phyloP scores from a whole-genome alignment of 2,329 filamentous ascomycete genomes.

The Setomelanomma holmii region DNA sequence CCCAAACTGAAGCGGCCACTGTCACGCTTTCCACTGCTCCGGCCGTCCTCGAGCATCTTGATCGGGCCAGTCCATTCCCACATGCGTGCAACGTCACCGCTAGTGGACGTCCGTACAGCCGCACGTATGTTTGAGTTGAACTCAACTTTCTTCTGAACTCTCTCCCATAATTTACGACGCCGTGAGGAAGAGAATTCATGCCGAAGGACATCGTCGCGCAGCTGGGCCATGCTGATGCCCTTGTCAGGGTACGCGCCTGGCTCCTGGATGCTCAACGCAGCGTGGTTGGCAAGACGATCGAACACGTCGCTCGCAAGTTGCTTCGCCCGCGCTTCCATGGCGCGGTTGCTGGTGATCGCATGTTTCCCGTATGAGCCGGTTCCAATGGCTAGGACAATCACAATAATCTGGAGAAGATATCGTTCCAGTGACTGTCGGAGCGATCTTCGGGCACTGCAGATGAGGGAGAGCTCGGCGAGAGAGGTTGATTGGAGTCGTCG shows the following conservation, averaged over 20 bases:
- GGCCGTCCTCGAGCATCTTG: slow-evolving; percentile 54
- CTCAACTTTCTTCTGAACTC: slow-evolving; percentile 85
- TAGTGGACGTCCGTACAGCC: slow-evolving; percentile 70
- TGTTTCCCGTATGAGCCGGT: slow-evolving; percentile 67
- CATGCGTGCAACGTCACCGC: slow-evolving; percentile 64
- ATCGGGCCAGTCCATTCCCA: slow-evolving; percentile 75
- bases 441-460: slow-evolving; percentile 79
- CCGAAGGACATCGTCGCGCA: slow-evolving; percentile 88
- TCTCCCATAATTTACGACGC: slow-evolving; percentile 82
- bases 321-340: slow-evolving; percentile 76
- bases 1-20: slow-evolving; percentile 43
- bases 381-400: slow-evolving; percentile 59
- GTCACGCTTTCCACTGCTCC: slow-evolving; percentile 37
- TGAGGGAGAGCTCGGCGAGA: slow-evolving; percentile 89
- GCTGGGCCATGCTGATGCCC: slow-evolving; percentile 85
- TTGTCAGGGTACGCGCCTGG: slow-evolving; percentile 71
- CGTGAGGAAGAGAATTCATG: slow-evolving; percentile 78
- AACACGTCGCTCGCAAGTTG: slow-evolving; percentile 84
- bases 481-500: slow-evolving; percentile 80
- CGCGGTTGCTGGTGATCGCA: slow-evolving; percentile 67
- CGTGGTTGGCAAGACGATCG: slow-evolving; percentile 81
- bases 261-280: slow-evolving; percentile 74
- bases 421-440: slow-evolving; percentile 81
- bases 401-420: slow-evolving; percentile 83
- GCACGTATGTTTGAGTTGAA: slow-evolving; percentile 90